A percentile compares a stretch with the other conserved stretches of the same genome.
Evolutionary conservation across 1,139 yeast species (phyloP).

Genomic region (Candida tropicalis): DNA sequence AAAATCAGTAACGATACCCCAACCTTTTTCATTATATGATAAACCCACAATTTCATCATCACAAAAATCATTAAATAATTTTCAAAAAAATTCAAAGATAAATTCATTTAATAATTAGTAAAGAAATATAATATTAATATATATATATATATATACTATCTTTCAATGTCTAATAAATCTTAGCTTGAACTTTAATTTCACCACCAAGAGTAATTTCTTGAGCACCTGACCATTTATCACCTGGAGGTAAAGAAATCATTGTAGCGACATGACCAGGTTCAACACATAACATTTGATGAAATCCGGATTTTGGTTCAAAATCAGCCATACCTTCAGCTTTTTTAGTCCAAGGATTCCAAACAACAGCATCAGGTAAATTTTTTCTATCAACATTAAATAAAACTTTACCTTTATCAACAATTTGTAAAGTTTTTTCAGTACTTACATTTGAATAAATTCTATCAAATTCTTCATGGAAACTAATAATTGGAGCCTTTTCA

Average conservation of each 20-base stretch:
- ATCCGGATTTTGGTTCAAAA: constrained; percentile 84
- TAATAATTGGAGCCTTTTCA: constrained; percentile 73
- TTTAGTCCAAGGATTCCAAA: constrained; percentile 96
- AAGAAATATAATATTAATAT: background rate
- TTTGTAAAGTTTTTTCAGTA: constrained; percentile 57
- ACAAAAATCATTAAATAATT: constrained; percentile 38
- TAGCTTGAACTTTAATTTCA: constrained; percentile 46
- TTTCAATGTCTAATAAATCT: constrained; percentile 31
- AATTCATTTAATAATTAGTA: constrained; percentile 31
- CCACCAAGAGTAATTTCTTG: constrained; percentile 42
- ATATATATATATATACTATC: background rate
- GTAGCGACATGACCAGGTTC: constrained; percentile 90
- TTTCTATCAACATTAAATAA: constrained; percentile 64
- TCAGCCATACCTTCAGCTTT: constrained; percentile 82
- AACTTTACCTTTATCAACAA: constrained; percentile 69
- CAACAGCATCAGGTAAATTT: constrained; percentile 84
- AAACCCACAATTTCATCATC: constrained; percentile 51
- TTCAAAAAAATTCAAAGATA: constrained; percentile 31
- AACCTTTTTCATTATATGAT: constrained; percentile 35
- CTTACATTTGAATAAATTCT: constrained; percentile 72
- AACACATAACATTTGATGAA: constrained; percentile 83
- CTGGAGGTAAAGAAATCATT: constrained; percentile 63
- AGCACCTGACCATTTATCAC: constrained; percentile 65
- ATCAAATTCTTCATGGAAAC: constrained; percentile 80
- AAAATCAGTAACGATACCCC: constrained; percentile 22